A percentile compares a stretch with the other conserved stretches of the same genome.
Evolutionary conservation across 257 asterid species (phyloP).

Genomic region (Agastache rugosa): DNA sequence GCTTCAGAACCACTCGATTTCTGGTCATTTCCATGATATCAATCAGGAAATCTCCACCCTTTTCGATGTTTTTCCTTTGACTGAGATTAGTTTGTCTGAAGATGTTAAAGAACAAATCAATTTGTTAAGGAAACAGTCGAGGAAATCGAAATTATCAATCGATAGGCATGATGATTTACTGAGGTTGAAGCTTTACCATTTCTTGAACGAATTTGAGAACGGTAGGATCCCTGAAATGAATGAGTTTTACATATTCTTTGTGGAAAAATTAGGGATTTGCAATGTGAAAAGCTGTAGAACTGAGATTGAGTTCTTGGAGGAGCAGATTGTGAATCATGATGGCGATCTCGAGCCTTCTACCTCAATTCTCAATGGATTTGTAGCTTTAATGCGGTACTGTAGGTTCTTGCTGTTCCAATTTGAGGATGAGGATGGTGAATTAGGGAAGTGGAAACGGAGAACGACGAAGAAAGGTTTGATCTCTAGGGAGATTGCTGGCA

Average conservation of each 20-base stretch:
- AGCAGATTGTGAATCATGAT: slow-evolving; percentile 80
- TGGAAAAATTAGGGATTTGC: slow-evolving; percentile 62
- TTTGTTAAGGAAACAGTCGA: slow-evolving; percentile 66
- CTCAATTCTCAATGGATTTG: slow-evolving; percentile 69
- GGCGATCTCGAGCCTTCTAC: slow-evolving; percentile 84
- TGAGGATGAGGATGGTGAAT: slow-evolving; percentile 73
- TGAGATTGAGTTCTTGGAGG: slow-evolving; percentile 90
- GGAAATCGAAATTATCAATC: slow-evolving; percentile 56
- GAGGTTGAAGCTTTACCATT: slow-evolving; percentile 64
- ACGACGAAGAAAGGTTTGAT: slow-evolving; percentile 58
- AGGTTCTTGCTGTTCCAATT: slow-evolving; percentile 83
- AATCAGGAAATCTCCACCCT: slow-evolving; percentile 82
- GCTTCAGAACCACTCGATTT: slow-evolving; percentile 75
- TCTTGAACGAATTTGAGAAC: slow-evolving; percentile 74
- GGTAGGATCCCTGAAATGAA: slow-evolving; percentile 59
- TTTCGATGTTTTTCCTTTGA: slow-evolving; percentile 80
- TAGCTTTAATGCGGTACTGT: slow-evolving; percentile 72
- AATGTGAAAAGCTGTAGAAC: slow-evolving; percentile 59
- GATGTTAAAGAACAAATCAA: slow-evolving; percentile 80
- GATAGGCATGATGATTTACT: slow-evolving; percentile 65
- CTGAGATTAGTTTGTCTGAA: slow-evolving; percentile 50
- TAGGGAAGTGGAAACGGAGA: slow-evolving; percentile 56
- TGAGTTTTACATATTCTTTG: slow-evolving; percentile 55
- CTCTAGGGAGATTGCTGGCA: slow-evolving; percentile 67
- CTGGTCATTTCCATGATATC: slow-evolving; percentile 87